Evolutionary conservation across 2,329 filamentous ascomycete species (phyloP), one percentile per base, ranked within the genome.

Genomic region (Rhinocladiella mackenziei): DNA sequence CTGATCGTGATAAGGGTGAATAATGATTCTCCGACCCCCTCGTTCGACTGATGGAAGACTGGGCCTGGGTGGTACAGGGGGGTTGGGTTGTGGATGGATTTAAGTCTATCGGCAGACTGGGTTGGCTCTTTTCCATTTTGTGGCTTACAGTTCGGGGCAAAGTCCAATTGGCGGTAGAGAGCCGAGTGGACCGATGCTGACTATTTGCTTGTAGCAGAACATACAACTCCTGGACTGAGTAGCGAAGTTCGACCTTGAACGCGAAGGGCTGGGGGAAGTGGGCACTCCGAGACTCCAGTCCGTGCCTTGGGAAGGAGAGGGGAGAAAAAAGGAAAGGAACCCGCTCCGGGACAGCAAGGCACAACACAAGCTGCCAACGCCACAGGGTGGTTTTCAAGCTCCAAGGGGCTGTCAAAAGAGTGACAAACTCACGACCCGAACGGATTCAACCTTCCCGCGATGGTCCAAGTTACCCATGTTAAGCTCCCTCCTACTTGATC

Each of bases 1-100:
- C 47, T 46, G 43, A 39, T 46, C 43, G 26, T 44, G 48, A 50
- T 50, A 50, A 50, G 43, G 39, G 10, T 18, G 22, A n/a, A 26
- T 7, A 26, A 11, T 40, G 47, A 35, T 39, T 45, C 46, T 49
- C 41, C 36, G 42, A 45, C 38, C 28, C 20, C n/a, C n/a, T n/a
- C n/a, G 20, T 29, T 23, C 30, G 25, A 40, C 15, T 34, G 42
- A 46, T 46, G 44, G 39, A 42, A 17, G 19, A 18, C 8, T 22
- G n/a, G 10, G 10, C 15, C 29, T 45, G 39, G 43, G 35, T 43
- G 48, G 39, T 40, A 46, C 39, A 39, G 39, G 39, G 39, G 43
- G 34, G 17, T n/a, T n/a, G n/a, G n/a, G n/a, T n/a, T n/a, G n/a
- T 26, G 22, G 33, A 18, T 26, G 33, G 19, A 33, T 9, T 18